phyloP scores from a whole-genome alignment of 1,284 basidiomycete species.

The Leccinum pseudoinsigne region DNA sequence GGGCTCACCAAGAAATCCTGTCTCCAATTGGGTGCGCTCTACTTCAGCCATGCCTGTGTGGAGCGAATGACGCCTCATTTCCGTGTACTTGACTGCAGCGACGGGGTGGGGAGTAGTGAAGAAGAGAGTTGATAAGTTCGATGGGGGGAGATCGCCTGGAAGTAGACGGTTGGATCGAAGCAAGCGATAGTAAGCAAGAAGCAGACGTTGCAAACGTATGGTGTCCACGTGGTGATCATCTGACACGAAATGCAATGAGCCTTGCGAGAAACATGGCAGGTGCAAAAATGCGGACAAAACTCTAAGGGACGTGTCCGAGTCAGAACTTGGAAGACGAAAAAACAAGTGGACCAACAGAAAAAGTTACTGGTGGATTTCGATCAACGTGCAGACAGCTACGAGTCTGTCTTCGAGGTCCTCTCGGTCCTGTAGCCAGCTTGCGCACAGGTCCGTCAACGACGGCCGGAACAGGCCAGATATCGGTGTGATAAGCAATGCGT shows the following conservation, averaged over 20 bases:
- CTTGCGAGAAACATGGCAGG: constrained; percentile 45
- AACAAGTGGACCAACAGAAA: constrained; percentile 59
- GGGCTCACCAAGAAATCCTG: constrained; percentile 55
- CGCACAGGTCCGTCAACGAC: constrained; percentile 67
- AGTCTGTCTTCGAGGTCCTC: constrained; percentile 53
- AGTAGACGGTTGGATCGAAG: constrained; percentile 71
- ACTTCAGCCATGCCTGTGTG: constrained; percentile 78
- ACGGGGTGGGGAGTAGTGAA: constrained; percentile 57
- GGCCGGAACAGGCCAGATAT: constrained; percentile 66
- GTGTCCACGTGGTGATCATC: constrained; percentile 35
- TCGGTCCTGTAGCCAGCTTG: constrained; percentile 63
- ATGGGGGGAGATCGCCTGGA: constrained; percentile 49
- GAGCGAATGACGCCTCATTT: constrained; percentile 74
- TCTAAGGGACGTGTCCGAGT: constrained; percentile 33
- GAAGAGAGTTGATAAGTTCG: constrained; percentile 58
- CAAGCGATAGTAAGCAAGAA: constrained; percentile 82
- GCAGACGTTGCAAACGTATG: constrained; percentile 57
- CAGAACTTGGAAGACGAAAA: constrained; percentile 1
- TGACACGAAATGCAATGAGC: constrained; percentile 52
- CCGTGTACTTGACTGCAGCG: constrained; percentile 63
- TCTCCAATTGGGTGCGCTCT: constrained; percentile 67
- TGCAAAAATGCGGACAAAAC: constrained; percentile 51
- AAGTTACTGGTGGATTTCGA: constrained; percentile 73
- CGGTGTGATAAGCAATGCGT: constrained; percentile 50
- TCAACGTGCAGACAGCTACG: constrained; percentile 56